Evolutionary conservation across 257 asterid species (phyloP).

Genomic region (Nemophila menziesii): DNA sequence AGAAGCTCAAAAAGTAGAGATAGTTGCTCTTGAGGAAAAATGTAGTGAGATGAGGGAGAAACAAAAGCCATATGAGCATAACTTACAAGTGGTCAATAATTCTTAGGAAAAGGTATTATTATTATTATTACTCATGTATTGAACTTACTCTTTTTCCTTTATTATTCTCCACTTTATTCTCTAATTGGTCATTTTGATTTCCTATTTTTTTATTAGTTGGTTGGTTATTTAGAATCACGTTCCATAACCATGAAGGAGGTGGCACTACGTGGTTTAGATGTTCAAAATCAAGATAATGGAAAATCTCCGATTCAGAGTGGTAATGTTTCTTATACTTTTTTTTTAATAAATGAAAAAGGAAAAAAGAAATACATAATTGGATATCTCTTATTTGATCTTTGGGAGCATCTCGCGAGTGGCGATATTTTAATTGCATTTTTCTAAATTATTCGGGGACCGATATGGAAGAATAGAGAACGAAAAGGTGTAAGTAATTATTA

Average conservation of each 20-base stretch:
- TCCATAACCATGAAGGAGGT: conserved; percentile 30
- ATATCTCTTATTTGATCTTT: no score
- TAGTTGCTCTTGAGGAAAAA: conserved; percentile 43
- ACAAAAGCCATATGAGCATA: conserved; percentile 48
- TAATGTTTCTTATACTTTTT: conserved; percentile 12
- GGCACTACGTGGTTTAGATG: conserved; percentile 31
- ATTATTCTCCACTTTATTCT: not conserved
- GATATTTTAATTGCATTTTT: no score
- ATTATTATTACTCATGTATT: no score
- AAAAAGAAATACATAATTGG: not conserved
- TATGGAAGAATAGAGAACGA: no score
- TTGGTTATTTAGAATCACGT: conserved; percentile 52
- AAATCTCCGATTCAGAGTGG: conserved; percentile 16
- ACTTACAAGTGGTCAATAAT: conserved; percentile 33
- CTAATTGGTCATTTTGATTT: not conserved
- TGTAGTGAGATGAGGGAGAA: conserved; percentile 38
- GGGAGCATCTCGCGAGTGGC: no score
- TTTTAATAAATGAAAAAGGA: not conserved
- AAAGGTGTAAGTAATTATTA: no score
- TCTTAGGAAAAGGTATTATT: conserved; percentile 74
- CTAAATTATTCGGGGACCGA: no score
- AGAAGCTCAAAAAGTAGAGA: conserved; percentile 82
- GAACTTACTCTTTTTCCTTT: not conserved
- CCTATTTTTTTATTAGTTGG: conserved; percentile 40
- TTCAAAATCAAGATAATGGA: conserved; percentile 39